Base-by-base conservation (phyloP, 805 yeast genomes). In the Candida berthetii region DNA sequence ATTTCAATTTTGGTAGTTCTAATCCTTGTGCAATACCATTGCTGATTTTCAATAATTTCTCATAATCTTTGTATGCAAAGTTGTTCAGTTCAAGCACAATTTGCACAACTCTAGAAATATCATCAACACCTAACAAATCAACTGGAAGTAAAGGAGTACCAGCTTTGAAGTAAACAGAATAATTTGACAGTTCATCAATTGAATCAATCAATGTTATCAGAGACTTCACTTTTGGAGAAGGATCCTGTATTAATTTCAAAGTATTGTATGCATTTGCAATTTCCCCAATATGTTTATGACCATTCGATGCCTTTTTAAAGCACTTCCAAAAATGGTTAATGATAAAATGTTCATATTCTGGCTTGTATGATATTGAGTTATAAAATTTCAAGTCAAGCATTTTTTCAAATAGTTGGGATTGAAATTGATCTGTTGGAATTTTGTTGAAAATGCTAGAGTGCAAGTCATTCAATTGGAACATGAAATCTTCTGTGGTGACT, bases 41-140 rank as follows among this genome's bases (percentile, higher is more conserved):
- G 19, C 73, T 43, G 0, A 82, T 58, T 8, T 57, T 53, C 43
- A 63, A 62, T 5, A 81, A 57, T 34, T 64, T 61, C 3, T 65
- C 68, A 19, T 62, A 54, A 7, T 76, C 68, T 37, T 62, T 50
- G 48, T 80, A 81, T 2, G 81, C 65, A 11, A 61, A 60, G 1
- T 72, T 67, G 52, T 82, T 82, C 33, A 76, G 63, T 46, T 80
- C 85, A 14, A 82, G 54, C 3, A 77, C 58, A 18, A 61, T 53
- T 8, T 71, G 61, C 0, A 74, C 59, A 25, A 78, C 45, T 1
- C 55, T 58, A 24, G 65, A 47, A 1, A 72, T 66, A 14, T 67
- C 53, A 2, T 49, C 47, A 31, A 57, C 54, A 9, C 55, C 57
- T 11, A 71, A 33, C 2, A 74, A 46, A 36, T 65, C 63, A 2